Evolutionary conservation across 345 rosid species (phyloP), one percentile per base, ranked within the genome.

Genomic region (Physaria fendleri): DNA sequence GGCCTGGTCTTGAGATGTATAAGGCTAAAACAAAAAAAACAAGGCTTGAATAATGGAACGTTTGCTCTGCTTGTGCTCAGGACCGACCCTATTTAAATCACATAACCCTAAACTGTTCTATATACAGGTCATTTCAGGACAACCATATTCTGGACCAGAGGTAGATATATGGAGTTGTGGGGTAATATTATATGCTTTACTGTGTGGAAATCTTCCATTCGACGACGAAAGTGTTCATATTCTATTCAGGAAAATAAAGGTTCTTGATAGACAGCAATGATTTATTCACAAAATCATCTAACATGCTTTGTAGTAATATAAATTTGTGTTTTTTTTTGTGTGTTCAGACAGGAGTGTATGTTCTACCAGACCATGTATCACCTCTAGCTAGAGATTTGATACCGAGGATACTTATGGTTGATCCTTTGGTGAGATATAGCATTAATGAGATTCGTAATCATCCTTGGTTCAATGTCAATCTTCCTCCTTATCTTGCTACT

Each of bases 121-220:
- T n/a, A n/a, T n/a, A n/a, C n/a, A n/a, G n/a, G 90, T 91, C 35
- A 68, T 88, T 45, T 85, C 88, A 21, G 89, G 86, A 56, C 81
- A 82, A 54, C 71, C 66, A 54, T 91, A 91, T 72, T 78, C 87
- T 50, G 98, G 98, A 33, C 87, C 96, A 38, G 95, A 88, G 77
- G 87, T 88, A 45, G 97, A 90, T 75, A 87, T 90, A 13, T 90
- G 97, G 97, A 90, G 97, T 65, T 90, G 93, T 42, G 97, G 97
- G 16, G 92, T 91, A 34, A 85, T 85, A 64, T 63, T 91, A 34
- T 91, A 91, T 74, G 96, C 82, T 28, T 83, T 88, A 59, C 82
- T 91, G 32, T 84, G 87, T 21, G 98, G 98, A 10, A 59, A 70
- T 41, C 95, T 91, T 62, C 98, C 98, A 29, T 91, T 91, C 46